These are phyloP conservation scores for Pneumocystis canis DNA, from an alignment of 1,139 yeast genomes.

Conservation along the genomic window DNA sequence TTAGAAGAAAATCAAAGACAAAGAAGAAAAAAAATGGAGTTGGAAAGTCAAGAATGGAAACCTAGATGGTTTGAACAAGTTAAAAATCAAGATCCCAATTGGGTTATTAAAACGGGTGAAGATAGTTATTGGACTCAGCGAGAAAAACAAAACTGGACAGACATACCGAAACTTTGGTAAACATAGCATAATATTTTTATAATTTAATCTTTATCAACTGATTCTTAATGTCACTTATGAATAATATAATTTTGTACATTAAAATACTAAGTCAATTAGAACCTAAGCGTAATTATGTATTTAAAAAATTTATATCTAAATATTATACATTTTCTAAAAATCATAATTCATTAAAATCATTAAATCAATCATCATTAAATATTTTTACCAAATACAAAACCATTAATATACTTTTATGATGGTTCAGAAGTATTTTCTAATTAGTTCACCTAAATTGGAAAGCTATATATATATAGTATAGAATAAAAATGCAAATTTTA, in stretches of 20 bases:
- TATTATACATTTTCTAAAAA: background rate
- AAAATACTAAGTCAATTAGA: background rate
- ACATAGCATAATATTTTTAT: background rate
- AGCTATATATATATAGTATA: too few relatives aligned
- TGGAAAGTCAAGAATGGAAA: constrained; percentile 30
- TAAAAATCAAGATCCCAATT: constrained; percentile 15
- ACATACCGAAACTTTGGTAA: background rate
- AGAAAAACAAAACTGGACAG: constrained; percentile 1
- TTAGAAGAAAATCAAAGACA: constrained; percentile 72
- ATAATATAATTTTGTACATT: background rate
- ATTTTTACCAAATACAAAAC: background rate
- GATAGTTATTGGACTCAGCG: constrained; percentile 13
- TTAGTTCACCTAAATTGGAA: too few relatives aligned
- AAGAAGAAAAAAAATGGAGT: constrained; percentile 49
- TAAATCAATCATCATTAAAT: background rate
- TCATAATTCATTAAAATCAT: background rate
- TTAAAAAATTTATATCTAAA: background rate
- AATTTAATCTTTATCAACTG: background rate
- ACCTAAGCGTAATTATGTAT: background rate
- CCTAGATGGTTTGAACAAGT: constrained; percentile 52
- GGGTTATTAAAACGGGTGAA: constrained; percentile 10
- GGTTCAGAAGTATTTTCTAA: background rate
- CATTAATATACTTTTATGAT: background rate
- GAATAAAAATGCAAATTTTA: constrained; percentile 16
- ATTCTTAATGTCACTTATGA: background rate